Conservation (phyloP, 2,329 filamentous ascomycete species). For the Pyricularia sp. region DNA sequence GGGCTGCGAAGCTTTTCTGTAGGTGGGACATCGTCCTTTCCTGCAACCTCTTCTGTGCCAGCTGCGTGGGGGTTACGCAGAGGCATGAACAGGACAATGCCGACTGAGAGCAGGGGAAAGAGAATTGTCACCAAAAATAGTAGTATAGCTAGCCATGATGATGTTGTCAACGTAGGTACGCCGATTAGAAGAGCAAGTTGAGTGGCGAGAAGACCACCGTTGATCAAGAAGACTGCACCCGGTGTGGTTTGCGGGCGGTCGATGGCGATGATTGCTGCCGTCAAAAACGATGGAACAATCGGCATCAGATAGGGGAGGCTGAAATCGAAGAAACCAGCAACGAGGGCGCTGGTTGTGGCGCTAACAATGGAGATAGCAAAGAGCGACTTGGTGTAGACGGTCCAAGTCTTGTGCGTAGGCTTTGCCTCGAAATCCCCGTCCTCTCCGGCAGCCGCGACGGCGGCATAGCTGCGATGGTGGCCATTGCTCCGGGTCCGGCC, state of each 20-base stretch:
- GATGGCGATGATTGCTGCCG: conserved; percentile 13
- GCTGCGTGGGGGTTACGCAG: conserved; percentile 44
- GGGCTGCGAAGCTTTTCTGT: conserved; percentile 52
- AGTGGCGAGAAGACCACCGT: conserved; percentile 18
- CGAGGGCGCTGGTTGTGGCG: conserved; percentile 12
- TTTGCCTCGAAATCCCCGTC: background rate
- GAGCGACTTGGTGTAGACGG: conserved; percentile 20
- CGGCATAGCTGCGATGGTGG: conserved; percentile 3
- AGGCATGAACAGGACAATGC: conserved; percentile 54
- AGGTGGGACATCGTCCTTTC: conserved; percentile 21
- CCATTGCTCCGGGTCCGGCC: background rate
- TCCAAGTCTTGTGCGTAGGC: conserved; percentile 7
- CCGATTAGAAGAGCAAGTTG: conserved; percentile 17
- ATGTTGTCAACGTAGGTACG: conserved; percentile 17
- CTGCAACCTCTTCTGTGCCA: conserved; percentile 14
- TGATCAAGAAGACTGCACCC: conserved; percentile 15
- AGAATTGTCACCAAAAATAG: conserved; percentile 17
- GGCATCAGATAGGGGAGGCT: conserved; percentile 19
- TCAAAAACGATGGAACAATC: conserved; percentile 19
- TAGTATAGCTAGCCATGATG: conserved; percentile 6
- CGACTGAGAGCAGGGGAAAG: conserved; percentile 28
- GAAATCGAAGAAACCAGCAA: conserved; percentile 7
- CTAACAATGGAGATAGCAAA: conserved; percentile 23
- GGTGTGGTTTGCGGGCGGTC: conserved; percentile 18
- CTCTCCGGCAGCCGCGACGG: background rate